These are phyloP conservation scores for Colletotrichum eremochloae DNA, from an alignment of 2,329 filamentous ascomycete genomes.

Conservation along the genomic window DNA sequence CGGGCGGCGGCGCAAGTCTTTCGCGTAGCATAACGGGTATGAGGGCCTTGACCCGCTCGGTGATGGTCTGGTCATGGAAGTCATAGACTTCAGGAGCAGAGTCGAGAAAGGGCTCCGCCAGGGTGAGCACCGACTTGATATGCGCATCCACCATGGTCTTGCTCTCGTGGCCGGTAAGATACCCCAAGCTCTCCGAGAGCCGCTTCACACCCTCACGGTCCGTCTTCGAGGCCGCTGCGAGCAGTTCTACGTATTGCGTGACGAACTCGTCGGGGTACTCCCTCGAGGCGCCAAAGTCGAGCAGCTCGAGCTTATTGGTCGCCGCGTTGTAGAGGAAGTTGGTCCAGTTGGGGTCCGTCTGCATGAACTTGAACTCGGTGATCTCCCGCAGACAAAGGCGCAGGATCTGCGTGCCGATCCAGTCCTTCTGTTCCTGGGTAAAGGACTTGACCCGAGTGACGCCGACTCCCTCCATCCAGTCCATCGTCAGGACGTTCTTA, in stretches of 20 bases:
- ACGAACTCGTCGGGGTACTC: constrained; percentile 88
- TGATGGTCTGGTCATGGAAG: constrained; percentile 95
- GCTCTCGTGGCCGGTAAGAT: constrained; percentile 92
- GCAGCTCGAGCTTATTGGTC: constrained; percentile 82
- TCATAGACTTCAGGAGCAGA: constrained; percentile 88
- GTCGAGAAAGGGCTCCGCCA: constrained; percentile 89
- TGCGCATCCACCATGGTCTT: constrained; percentile 90
- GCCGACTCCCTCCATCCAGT: constrained; percentile 87
- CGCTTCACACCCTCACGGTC: constrained; percentile 75
- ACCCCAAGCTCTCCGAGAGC: constrained; percentile 84
- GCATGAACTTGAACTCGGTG: constrained; percentile 96
- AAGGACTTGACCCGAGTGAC: constrained; percentile 86
- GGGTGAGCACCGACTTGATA: constrained; percentile 85
- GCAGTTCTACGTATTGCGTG: constrained; percentile 80
- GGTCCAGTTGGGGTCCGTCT: constrained; percentile 99
- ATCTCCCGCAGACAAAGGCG: constrained; percentile 94
- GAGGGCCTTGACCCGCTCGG: constrained; percentile 86
- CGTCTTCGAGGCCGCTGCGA: constrained; percentile 81
- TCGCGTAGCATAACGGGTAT: constrained; percentile 96
- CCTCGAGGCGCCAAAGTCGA: constrained; percentile 94
- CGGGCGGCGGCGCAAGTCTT: constrained; percentile 88
- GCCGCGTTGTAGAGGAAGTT: constrained; percentile 92
- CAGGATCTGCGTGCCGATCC: constrained; percentile 95
- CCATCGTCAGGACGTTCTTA: constrained; percentile 90
- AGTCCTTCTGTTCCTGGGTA: constrained; percentile 87